Percentiles rank a stretch among this genome's conserved stretches.
Conservation (phyloP, 1,284 basidiomycete genomes). For the Golubevia pallescens region DNA sequence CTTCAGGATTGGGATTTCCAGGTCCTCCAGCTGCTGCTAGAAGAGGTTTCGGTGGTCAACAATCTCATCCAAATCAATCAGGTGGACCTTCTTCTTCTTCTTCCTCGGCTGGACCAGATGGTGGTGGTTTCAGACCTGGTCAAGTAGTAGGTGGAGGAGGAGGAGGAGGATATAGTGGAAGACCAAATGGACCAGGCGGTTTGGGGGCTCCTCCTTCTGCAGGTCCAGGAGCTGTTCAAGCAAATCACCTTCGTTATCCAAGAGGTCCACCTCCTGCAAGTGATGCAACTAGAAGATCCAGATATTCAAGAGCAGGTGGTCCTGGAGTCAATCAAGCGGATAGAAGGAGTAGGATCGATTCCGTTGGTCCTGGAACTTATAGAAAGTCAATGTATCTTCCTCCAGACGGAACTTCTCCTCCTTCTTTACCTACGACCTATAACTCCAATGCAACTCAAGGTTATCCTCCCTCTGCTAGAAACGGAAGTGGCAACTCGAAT, state of each 20-base stretch:
- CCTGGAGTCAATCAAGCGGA: constrained; percentile 20
- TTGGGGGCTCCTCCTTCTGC: not conserved
- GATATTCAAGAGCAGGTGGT: constrained; percentile 18
- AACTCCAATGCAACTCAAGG: not conserved
- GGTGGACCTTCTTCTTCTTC: not conserved
- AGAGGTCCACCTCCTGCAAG: not conserved
- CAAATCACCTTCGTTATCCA: not conserved
- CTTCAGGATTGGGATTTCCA: constrained; percentile 30
- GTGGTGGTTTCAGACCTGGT: constrained; percentile 30
- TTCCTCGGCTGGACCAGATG: constrained; percentile 16
- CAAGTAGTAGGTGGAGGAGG: constrained; percentile 14
- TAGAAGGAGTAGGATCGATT: constrained; percentile 35
- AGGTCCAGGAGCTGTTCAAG: not conserved
- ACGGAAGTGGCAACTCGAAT: not conserved
- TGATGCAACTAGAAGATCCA: not conserved
- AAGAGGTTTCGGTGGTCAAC: constrained; percentile 24
- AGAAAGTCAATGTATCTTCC: constrained; percentile 35
- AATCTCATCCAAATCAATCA: constrained; percentile 20
- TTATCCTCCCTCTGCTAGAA: not conserved
- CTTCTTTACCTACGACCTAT: not conserved
- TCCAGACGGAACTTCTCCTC: constrained; percentile 9
- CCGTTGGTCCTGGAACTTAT: constrained; percentile 35
- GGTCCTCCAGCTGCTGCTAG: constrained; percentile 30
- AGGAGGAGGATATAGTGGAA: not conserved
- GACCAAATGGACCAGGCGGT: not conserved